Base-by-base conservation (phyloP, 106 monocot species). In the Allium fistulosum region DNA sequence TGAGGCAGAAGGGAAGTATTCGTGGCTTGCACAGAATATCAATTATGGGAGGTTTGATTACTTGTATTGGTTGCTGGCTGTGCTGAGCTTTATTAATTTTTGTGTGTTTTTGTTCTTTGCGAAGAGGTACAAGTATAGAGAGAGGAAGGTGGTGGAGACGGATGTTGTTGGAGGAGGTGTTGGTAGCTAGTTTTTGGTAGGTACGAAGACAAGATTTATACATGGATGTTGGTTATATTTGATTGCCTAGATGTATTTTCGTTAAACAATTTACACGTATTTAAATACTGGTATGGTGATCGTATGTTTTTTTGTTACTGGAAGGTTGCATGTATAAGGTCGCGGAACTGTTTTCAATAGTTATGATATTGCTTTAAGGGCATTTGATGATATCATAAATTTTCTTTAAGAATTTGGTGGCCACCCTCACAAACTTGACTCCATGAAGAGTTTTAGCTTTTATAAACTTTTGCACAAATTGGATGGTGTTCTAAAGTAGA, bases 11-110 rank as follows among this genome's bases (percentile, higher is more conserved):
- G 91, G 91, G 6, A 71, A 70, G 0, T 75, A 77, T 7, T 77
- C 94, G 1, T 95, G 94, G 94, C 79, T 95, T 10, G 78, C 94
- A 0, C 91, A 95, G 81, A 95, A 95, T 72, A 83, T 95, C 65
- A 95, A 95, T 57, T 70, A 67, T 1, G 94, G 94, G 37, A 83
- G 72, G 17, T 95, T 95, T 53, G 94, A 95, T 75, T 86, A 80
- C 74, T 69, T 91, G 17, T 95, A 91, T 53, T 95, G 91, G 91
- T 58, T 91, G 48, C 72, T 95, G 67, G 71, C 88, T 26, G 81
- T 80, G 48, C 52, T 95, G 72, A 85, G 91, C 52, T 49, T 70
- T 17, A 59, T 91, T 51, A 95, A 95, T 68, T 88, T 95, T 63
- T 76, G 56, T 17, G 70, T 66, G n/a, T 95, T 95, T 49, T 55